Percentiles rank a stretch among this genome's conserved stretches.
Evolutionary conservation across 2,329 filamentous ascomycete species (phyloP).

Genomic region (Nemania abortiva): DNA sequence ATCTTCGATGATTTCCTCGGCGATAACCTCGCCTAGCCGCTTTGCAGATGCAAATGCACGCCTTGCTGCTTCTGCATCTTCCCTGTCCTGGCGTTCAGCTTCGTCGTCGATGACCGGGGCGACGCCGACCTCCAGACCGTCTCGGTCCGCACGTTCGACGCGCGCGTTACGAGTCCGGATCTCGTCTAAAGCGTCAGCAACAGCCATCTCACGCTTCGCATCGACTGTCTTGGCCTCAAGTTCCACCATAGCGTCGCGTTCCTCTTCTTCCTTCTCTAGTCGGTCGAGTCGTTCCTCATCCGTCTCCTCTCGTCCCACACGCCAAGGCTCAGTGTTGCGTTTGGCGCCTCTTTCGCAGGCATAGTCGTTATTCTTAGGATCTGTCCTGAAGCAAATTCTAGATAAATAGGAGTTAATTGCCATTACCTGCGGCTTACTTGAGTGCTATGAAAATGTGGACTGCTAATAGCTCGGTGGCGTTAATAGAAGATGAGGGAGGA

Average conservation of each 20-base stretch:
- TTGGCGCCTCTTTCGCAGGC: slow-evolving; percentile 82
- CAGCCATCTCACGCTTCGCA: slow-evolving; percentile 94
- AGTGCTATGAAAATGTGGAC: not conserved
- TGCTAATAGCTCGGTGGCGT: too few species aligned
- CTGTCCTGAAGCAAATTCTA: slow-evolving; percentile 64
- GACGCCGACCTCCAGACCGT: slow-evolving; percentile 70
- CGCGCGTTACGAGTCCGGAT: slow-evolving; percentile 92
- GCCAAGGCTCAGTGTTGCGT: slow-evolving; percentile 94
- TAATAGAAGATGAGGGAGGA: not conserved
- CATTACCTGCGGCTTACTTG: not conserved
- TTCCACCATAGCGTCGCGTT: slow-evolving; percentile 93
- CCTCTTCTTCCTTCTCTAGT: slow-evolving; percentile 80
- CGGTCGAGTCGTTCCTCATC: slow-evolving; percentile 89
- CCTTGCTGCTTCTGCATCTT: slow-evolving; percentile 85
- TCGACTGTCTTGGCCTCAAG: slow-evolving; percentile 94
- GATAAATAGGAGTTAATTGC: not conserved
- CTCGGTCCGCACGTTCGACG: slow-evolving; percentile 79
- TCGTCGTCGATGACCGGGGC: slow-evolving; percentile 70
- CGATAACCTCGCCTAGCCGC: slow-evolving; percentile 64
- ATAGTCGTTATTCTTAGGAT: slow-evolving; percentile 96
- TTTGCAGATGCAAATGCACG: slow-evolving; percentile 78
- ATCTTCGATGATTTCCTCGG: slow-evolving; percentile 57
- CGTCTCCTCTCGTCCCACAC: slow-evolving; percentile 75
- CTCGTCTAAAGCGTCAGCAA: slow-evolving; percentile 95
- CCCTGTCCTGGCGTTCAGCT: slow-evolving; percentile 75